A percentile compares a stretch with the other conserved stretches of the same genome.
These are phyloP conservation scores for Herpetomonas tarakana DNA, from an alignment of 208 protist genomes.

Conservation along the genomic window DNA sequence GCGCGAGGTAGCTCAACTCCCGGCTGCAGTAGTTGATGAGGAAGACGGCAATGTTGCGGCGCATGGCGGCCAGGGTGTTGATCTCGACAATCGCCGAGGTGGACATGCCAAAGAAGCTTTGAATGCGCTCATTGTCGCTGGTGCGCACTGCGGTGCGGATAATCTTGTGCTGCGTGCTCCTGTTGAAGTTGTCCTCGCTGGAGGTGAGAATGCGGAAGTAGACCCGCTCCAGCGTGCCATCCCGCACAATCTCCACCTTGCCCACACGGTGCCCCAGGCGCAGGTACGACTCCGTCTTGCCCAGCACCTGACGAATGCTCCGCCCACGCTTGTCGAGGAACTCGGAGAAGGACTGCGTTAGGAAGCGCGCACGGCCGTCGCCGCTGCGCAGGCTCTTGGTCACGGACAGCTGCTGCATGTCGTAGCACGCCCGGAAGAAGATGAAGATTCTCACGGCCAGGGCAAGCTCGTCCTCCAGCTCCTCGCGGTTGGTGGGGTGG, in stretches of 20 bases:
- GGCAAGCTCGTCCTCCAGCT: constrained; percentile 50
- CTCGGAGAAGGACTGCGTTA: constrained; percentile 18
- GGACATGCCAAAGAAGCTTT: constrained; percentile 44
- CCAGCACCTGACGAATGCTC: constrained; percentile 43
- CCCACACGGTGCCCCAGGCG: constrained; percentile 40
- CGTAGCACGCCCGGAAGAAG: constrained; percentile 56
- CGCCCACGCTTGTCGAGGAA: constrained; percentile 47
- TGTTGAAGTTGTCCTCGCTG: constrained; percentile 36
- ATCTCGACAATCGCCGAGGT: constrained; percentile 52
- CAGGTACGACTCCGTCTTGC: constrained; percentile 29
- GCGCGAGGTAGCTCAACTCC: constrained; percentile 34
- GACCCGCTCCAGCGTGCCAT: constrained; percentile 52
- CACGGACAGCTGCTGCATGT: constrained; percentile 41
- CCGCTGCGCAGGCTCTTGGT: constrained; percentile 6
- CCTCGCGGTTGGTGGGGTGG: constrained; percentile 29
- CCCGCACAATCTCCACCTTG: constrained; percentile 59
- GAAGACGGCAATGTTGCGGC: constrained; percentile 21
- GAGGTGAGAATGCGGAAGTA: constrained; percentile 59
- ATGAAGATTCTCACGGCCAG: constrained; percentile 55
- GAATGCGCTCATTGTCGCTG: constrained; percentile 57
- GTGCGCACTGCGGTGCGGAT: constrained; percentile 42
- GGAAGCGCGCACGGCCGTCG: constrained; percentile 3
- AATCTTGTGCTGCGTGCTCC: constrained; percentile 20
- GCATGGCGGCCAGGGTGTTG: constrained; percentile 38
- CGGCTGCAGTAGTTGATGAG: constrained; percentile 39